A percentile compares a stretch with the other conserved stretches of the same genome.
phyloP scores from a whole-genome alignment of 2,329 filamentous ascomycete genomes.

The Stagonosporopsis tanaceti region DNA sequence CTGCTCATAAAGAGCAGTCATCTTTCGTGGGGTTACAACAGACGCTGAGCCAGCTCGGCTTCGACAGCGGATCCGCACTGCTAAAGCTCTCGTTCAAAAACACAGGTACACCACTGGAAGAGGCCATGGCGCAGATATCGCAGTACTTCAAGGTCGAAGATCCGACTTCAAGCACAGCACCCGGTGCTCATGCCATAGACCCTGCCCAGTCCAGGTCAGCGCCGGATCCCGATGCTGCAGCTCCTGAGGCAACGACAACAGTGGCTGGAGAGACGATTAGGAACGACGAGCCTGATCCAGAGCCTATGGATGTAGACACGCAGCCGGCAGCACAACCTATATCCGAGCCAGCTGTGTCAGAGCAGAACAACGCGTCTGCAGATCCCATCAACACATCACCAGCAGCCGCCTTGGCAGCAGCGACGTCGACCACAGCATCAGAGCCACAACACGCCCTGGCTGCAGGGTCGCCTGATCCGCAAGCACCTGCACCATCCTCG shows the following conservation, averaged over 20 bases:
- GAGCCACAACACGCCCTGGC: slow-evolving; percentile 22
- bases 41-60: slow-evolving; percentile 83
- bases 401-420: slow-evolving; percentile 30
- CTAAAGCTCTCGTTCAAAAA: slow-evolving; percentile 79
- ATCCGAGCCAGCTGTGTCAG: slow-evolving; percentile 24
- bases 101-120: slow-evolving; percentile 80
- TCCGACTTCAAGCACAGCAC: slow-evolving; percentile 32
- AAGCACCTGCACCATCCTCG: slow-evolving; percentile 17
- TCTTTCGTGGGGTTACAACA: slow-evolving; percentile 86
- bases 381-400: slow-evolving; percentile 29
- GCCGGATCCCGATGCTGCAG: slow-evolving; percentile 31
- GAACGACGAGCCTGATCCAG: slow-evolving; percentile 34
- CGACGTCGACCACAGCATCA: slow-evolving; percentile 30
- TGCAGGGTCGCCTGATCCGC: slow-evolving; percentile 24
- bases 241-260: slow-evolving; percentile 35
- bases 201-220: slow-evolving; percentile 38
- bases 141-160: slow-evolving; percentile 70
- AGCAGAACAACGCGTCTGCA: slow-evolving; percentile 25
- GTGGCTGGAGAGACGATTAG: slow-evolving; percentile 37
- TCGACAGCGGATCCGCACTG: slow-evolving; percentile 82
- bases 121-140: slow-evolving; percentile 83
- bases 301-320: slow-evolving; percentile 44
- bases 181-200: slow-evolving; percentile 39
- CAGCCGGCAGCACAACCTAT: slow-evolving; percentile 22
- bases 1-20: slow-evolving; percentile 70